phyloP scores from a whole-genome alignment of 106 monocot species.

The Posidonia australis region DNA sequence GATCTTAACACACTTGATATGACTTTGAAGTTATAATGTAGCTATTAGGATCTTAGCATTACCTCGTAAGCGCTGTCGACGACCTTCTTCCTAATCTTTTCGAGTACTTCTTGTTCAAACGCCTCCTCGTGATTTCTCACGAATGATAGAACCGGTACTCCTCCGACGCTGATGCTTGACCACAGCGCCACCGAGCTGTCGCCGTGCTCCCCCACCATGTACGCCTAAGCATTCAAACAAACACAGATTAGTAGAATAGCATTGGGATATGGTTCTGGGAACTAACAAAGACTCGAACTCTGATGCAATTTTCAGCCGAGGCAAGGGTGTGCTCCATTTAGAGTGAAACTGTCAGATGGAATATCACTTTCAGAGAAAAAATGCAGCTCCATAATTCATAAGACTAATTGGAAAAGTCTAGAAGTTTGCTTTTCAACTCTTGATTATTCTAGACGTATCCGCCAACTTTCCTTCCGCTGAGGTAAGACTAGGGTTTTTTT shows the following conservation, averaged over 20 bases:
- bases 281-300: not conserved
- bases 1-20: not conserved
- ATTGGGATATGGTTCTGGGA: not conserved
- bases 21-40: not conserved
- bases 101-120: conserved; percentile 43
- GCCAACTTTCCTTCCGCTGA: too few species aligned
- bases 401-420: too few species aligned
- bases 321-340: too few species aligned
- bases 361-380: too few species aligned
- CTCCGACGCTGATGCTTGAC: conserved; percentile 81
- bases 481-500: too few species aligned
- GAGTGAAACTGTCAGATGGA: too few species aligned
- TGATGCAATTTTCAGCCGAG: too few species aligned
- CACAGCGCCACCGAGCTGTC: conserved; percentile 95
- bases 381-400: too few species aligned
- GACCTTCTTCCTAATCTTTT: conserved; percentile 54
- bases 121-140: not conserved
- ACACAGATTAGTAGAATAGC: too few species aligned
- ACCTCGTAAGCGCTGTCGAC: conserved; percentile 83
- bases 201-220: conserved; percentile 94
- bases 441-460: too few species aligned
- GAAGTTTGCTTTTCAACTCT: too few species aligned
- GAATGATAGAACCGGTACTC: conserved; percentile 45
- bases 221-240: conserved; percentile 44
- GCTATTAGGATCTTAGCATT: too few species aligned